These are phyloP conservation scores for Podospora fimiseda DNA, from an alignment of 495 filamentous ascomycete species.

Conservation along the genomic window DNA sequence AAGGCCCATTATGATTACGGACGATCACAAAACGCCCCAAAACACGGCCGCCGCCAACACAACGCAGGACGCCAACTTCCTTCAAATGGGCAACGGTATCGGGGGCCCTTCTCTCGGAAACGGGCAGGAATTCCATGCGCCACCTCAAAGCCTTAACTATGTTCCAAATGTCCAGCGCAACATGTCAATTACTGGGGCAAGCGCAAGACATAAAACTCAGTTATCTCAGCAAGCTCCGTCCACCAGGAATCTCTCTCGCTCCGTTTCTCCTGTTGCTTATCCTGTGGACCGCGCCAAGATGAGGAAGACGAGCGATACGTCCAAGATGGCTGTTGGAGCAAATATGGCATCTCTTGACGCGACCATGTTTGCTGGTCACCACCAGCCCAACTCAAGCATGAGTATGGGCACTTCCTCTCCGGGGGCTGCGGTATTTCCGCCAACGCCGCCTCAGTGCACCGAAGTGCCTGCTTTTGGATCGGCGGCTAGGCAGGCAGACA, in stretches of 20 bases:
- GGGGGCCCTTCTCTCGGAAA: no score
- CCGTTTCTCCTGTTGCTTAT: neutral
- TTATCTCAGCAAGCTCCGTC: neutral
- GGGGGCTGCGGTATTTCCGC: conserved; percentile 29
- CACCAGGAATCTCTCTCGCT: neutral
- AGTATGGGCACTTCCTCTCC: neutral
- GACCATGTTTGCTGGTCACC: neutral
- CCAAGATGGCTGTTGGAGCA: neutral
- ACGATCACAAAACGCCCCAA: conserved; percentile 77
- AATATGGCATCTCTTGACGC: neutral
- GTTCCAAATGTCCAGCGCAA: neutral
- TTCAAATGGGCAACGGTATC: neutral
- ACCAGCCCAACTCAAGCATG: no score
- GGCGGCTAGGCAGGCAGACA: neutral
- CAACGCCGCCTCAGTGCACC: conserved; percentile 15
- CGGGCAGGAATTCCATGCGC: neutral
- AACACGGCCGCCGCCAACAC: neutral
- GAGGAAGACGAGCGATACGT: neutral
- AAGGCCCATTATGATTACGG: conserved; percentile 85
- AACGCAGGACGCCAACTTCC: neutral
- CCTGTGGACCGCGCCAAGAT: neutral
- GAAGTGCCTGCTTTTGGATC: neutral
- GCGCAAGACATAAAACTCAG: no score
- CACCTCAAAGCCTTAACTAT: neutral
- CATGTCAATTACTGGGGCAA: no score